Evolutionary conservation across 1,284 basidiomycete genomes (phyloP).

Genomic region (Rhodotorula sp.): DNA sequence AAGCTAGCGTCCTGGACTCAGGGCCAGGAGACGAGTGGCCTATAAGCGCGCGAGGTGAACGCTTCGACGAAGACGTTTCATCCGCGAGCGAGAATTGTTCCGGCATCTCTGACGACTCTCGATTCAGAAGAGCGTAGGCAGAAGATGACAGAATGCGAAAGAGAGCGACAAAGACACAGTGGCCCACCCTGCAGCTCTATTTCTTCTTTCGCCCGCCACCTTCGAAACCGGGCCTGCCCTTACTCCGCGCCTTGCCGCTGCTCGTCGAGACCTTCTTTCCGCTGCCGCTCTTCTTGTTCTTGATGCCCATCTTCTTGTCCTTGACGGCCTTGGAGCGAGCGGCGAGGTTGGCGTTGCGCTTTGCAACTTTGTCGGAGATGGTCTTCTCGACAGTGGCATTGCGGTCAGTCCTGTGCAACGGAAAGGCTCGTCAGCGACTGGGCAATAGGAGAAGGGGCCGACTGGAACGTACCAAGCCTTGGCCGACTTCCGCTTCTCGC

Average conservation of each 20-base stretch:
- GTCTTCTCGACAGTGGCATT: conserved; percentile 69
- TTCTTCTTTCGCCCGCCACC: conserved; percentile 57
- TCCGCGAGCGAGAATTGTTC: too few relatives aligned
- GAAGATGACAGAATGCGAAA: too few relatives aligned
- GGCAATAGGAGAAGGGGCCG: not conserved
- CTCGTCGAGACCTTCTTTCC: conserved; percentile 29
- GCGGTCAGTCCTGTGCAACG: conserved; percentile 66
- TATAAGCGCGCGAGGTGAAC: too few relatives aligned
- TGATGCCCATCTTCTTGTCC: conserved; percentile 67
- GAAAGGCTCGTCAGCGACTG: not conserved
- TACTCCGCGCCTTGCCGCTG: conserved; percentile 46
- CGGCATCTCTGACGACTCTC: too few relatives aligned
- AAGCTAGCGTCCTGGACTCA: too few relatives aligned
- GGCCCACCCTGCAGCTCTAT: not conserved
- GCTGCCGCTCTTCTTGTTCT: conserved; percentile 50
- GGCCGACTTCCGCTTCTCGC: conserved; percentile 76
- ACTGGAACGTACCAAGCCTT: conserved; percentile 68
- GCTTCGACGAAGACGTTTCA: too few relatives aligned
- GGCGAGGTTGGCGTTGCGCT: conserved; percentile 82
- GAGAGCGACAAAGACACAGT: too few relatives aligned
- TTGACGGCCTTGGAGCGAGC: conserved; percentile 71
- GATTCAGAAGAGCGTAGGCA: too few relatives aligned
- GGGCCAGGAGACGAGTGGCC: too few relatives aligned
- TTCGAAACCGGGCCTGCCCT: conserved; percentile 78
- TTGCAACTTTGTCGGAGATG: conserved; percentile 80